A percentile compares a stretch with the other conserved stretches of the same genome.
Evolutionary conservation across 148 eudicot species (phyloP).

Genomic region (Tetragonia tetragonoides): DNA sequence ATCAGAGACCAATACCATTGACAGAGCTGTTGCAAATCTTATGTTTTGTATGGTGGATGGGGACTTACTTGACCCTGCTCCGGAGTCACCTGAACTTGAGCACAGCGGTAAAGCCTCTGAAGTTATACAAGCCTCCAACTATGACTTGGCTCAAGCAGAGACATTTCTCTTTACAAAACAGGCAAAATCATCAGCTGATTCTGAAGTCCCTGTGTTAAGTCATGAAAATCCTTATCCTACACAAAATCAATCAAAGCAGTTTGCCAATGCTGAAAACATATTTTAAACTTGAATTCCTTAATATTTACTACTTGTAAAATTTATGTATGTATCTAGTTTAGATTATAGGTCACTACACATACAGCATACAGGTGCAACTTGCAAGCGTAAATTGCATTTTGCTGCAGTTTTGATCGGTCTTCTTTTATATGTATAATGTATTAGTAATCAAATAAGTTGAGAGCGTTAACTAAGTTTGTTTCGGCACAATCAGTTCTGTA

Average conservation of each 20-base stretch:
- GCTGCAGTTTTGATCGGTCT: constrained; percentile 29
- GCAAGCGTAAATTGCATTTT: constrained; percentile 16
- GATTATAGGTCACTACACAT: constrained; percentile 7
- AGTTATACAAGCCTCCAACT: constrained; percentile 13
- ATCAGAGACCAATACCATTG: constrained; percentile 57
- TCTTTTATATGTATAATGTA: background rate
- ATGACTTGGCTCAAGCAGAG: constrained; percentile 3
- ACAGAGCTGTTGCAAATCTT: constrained; percentile 78
- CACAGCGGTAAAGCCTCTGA: constrained; percentile 16
- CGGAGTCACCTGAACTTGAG: constrained; percentile 25
- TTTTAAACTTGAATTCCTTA: background rate
- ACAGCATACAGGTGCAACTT: background rate
- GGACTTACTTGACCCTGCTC: constrained; percentile 21
- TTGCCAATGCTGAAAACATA: background rate
- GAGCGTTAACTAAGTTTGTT: constrained; percentile 4
- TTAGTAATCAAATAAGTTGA: constrained; percentile 13
- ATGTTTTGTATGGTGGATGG: constrained; percentile 51
- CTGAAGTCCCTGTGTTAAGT: constrained; percentile 45
- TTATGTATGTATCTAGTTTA: background rate
- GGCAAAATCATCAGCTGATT: constrained; percentile 28
- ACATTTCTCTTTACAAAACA: background rate
- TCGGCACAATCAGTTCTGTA: constrained; percentile 18
- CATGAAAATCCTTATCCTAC: constrained; percentile 3
- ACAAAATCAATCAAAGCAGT: constrained; percentile 14
- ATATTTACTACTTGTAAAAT: background rate